Conservation (phyloP, 169 alveolate genomes). For the Plasmodium chabaudi region DNA sequence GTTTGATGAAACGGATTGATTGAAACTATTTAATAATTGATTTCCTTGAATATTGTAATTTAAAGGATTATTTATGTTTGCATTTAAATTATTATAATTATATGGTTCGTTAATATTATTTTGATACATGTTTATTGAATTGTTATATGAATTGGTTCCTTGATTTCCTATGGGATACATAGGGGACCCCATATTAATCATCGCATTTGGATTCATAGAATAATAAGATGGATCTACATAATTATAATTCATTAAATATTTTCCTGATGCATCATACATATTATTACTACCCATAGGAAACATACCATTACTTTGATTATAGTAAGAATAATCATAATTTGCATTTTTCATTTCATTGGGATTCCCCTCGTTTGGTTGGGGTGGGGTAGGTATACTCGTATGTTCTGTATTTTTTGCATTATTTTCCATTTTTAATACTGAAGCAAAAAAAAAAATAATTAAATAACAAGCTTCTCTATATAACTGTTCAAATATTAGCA, state of each 20-base stretch:
- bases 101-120: constrained; percentile 18
- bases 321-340: neutral
- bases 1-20: constrained; percentile 16
- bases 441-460: too few species aligned
- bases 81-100: constrained; percentile 16
- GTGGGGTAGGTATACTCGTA: too few species aligned
- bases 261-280: constrained; percentile 13
- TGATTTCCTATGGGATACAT: constrained; percentile 16
- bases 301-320: neutral
- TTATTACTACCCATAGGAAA: neutral
- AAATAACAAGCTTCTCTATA: too few species aligned
- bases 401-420: too few species aligned
- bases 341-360: too few species aligned
- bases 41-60: constrained; percentile 29
- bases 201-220: constrained; percentile 6
- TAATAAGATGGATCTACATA: constrained; percentile 12
- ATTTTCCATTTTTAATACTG: too few species aligned
- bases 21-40: neutral
- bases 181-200: constrained; percentile 1
- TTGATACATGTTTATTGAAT: constrained; percentile 21
- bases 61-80: constrained; percentile 1
- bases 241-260: constrained; percentile 35
- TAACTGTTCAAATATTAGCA: too few species aligned
- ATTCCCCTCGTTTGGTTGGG: too few species aligned
- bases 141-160: constrained; percentile 3